These are phyloP conservation scores for Xylaria intraflava DNA, from an alignment of 495 filamentous ascomycete genomes.

Conservation along the genomic window DNA sequence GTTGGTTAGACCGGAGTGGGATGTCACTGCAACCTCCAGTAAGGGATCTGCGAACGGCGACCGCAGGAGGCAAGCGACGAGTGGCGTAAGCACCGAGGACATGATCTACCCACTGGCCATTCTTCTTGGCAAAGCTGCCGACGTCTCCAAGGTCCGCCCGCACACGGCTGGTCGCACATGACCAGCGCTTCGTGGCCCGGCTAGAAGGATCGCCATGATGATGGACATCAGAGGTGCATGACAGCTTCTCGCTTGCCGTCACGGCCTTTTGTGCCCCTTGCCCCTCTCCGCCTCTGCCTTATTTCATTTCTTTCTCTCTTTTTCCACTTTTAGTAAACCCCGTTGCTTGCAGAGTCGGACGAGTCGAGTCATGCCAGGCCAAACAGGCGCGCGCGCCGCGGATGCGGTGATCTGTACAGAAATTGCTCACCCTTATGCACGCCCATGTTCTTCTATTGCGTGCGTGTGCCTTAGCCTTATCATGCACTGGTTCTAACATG, in stretches of 20 bases:
- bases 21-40: not conserved
- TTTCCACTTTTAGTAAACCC: not conserved
- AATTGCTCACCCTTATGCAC: too few species aligned
- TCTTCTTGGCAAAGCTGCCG: conserved; percentile 6
- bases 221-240: not conserved
- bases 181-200: conserved; percentile 9
- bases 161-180: conserved; percentile 6
- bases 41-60: not conserved
- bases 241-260: not conserved
- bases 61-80: not conserved
- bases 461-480: too few species aligned
- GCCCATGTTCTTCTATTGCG: too few species aligned
- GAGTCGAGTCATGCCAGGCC: not conserved
- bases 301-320: not conserved
- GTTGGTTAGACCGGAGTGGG: not conserved
- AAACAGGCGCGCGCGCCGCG: not conserved
- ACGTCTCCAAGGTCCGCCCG: not conserved
- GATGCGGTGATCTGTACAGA: not conserved
- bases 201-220: conserved; percentile 6
- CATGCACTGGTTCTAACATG: too few species aligned
- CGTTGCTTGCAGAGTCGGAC: too few species aligned
- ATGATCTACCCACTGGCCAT: not conserved
- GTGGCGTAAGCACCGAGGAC: not conserved
- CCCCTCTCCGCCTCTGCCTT: too few species aligned
- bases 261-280: not conserved